A percentile compares a stretch with the other conserved stretches of the same genome.
Evolutionary conservation across 2,329 filamentous ascomycete species (phyloP).

Genomic region (Stromatinia cepivora): DNA sequence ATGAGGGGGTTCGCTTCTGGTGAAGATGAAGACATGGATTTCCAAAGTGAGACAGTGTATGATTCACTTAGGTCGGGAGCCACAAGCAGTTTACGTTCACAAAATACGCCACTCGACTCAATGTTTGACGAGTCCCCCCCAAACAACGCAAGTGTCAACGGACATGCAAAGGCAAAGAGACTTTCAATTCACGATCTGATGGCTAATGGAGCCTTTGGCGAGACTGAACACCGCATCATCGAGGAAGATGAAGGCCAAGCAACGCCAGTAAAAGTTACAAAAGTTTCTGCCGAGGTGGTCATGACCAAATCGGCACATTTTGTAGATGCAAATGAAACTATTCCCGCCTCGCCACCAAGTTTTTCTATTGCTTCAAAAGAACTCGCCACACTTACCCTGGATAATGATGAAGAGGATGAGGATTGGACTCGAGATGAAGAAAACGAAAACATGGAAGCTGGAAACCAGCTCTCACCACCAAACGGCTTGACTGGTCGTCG

Average conservation of each 20-base stretch:
- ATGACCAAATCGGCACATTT: constrained; percentile 10
- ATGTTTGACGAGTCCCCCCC: constrained; percentile 80
- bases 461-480: constrained; percentile 60
- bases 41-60: constrained; percentile 74
- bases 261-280: constrained; percentile 47
- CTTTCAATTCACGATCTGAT: constrained; percentile 40
- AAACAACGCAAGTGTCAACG: constrained; percentile 51
- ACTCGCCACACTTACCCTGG: constrained; percentile 55
- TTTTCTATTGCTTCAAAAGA: constrained; percentile 43
- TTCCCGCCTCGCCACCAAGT: constrained; percentile 39
- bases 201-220: constrained; percentile 50
- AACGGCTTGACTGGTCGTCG: constrained; percentile 52
- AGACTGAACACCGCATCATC: constrained; percentile 57
- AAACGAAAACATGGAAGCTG: constrained; percentile 54
- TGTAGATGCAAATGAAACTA: constrained; percentile 27
- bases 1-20: constrained; percentile 62
- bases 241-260: constrained; percentile 61
- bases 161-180: constrained; percentile 41
- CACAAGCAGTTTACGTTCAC: constrained; percentile 64
- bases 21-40: constrained; percentile 77
- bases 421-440: constrained; percentile 59
- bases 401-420: constrained; percentile 58
- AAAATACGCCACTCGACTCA: constrained; percentile 72
- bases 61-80: constrained; percentile 73
- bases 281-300: constrained; percentile 28